Base-by-base conservation (phyloP, 228 moss, liverwort and hornwort genomes). In the Sphagnum magellanicum region DNA sequence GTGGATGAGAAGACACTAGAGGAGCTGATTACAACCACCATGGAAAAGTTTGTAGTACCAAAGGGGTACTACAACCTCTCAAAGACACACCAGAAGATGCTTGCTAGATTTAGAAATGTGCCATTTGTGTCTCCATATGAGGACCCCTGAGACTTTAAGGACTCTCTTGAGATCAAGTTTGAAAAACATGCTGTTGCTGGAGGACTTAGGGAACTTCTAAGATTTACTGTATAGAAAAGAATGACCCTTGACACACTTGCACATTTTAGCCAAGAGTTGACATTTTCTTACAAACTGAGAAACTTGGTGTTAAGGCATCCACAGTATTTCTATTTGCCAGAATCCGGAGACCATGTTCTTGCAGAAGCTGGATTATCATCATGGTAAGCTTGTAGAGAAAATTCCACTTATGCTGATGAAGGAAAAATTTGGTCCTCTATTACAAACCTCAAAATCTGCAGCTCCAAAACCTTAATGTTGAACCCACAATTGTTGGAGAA, bases 101-200 rank as follows among this genome's bases (percentile, higher is more conserved):
- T n/a, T 8, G 13, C 7, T 64, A 5, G 48, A 5, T 12, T 50
- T 13, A 13, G 64, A 49, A 49, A 46, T 48, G 32, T 10, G 64
- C 47, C 47, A 46, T 61, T 50, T 13, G 11, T 46, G 4, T 46
- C 11, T 6, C 10, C 4, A 13, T 47, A 64, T 48, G 50, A 64
- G 13, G 8, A 48, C 5, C 5, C 49, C 48, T 13, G 48, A 8
- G 10, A 8, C 12, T 8, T 7, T 55, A 3, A 32, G 32, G 55
- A 55, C 55, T 8, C 9, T 55, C 55, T 55, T 12, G 1, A 8
- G 8, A 12, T 86, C 6, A 70, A 71, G 66, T 69, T 77, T 61
- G 86, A 86, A 64, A 82, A 67, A 49, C 86, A 86, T 65, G 82
- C 86, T 12, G 86, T 82, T 75, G 77, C 82, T 51, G 86, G 77